A percentile compares a stretch with the other conserved stretches of the same genome.
These are phyloP conservation scores for Aspergillus aculeatinus DNA, from an alignment of 2,329 filamentous ascomycete genomes.

Conservation along the genomic window DNA sequence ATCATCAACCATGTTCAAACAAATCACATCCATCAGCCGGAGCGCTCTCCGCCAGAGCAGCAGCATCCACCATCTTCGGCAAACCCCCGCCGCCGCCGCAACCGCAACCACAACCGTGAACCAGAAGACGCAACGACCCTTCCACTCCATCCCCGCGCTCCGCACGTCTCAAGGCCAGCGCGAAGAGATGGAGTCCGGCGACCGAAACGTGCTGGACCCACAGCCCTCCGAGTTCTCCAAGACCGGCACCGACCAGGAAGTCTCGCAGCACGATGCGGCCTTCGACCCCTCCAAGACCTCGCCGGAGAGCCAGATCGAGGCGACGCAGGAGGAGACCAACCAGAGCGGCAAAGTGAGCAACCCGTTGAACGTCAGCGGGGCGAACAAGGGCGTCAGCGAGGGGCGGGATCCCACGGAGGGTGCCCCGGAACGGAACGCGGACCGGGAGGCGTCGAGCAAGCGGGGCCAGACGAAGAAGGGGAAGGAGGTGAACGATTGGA, in stretches of 20 bases:
- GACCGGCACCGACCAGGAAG: slow-evolving; percentile 63
- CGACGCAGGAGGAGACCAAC: slow-evolving; percentile 38
- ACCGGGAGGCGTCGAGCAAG: slow-evolving; percentile 39
- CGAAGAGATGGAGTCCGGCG: slow-evolving; percentile 21
- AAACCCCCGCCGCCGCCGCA: not conserved
- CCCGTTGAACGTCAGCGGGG: slow-evolving; percentile 60
- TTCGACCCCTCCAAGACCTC: slow-evolving; percentile 68
- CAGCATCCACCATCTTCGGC: slow-evolving; percentile 5
- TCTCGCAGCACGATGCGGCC: slow-evolving; percentile 60
- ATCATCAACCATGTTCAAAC: slow-evolving; percentile 9
- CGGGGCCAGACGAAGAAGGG: slow-evolving; percentile 39
- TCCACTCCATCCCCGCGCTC: slow-evolving; percentile 1
- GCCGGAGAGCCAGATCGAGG: slow-evolving; percentile 57
- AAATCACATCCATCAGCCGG: slow-evolving; percentile 9
- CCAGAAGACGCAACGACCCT: not conserved
- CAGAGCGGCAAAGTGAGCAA: slow-evolving; percentile 44
- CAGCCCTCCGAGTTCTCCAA: slow-evolving; percentile 66
- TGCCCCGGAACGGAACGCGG: slow-evolving; percentile 41
- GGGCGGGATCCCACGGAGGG: slow-evolving; percentile 47
- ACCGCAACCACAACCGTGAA: not conserved
- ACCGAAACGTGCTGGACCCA: slow-evolving; percentile 65
- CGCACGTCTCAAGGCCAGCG: slow-evolving; percentile 10
- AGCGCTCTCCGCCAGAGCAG: slow-evolving; percentile 2
- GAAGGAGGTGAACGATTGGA: slow-evolving; percentile 22
- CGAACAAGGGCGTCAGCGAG: slow-evolving; percentile 58